Conservation (phyloP, 768 basidiomycete genomes). For the Boletus sp. region DNA sequence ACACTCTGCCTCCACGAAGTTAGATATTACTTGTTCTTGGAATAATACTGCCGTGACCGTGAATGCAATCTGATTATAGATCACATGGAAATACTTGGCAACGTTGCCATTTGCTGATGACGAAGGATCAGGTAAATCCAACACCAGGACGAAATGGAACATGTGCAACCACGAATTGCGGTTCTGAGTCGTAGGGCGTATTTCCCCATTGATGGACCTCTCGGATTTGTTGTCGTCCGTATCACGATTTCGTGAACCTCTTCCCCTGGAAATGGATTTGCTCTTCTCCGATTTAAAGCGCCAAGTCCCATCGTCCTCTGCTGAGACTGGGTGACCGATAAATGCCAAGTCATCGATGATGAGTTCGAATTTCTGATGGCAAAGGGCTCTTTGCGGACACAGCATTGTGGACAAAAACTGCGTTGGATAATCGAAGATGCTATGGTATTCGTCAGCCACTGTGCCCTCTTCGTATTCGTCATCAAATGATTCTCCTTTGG, state of each 20-base stretch:
- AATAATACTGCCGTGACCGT: constrained; percentile 89
- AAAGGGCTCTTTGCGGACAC: constrained; percentile 73
- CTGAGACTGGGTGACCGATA: constrained; percentile 91
- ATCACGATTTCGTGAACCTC: constrained; percentile 49
- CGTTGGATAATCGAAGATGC: constrained; percentile 74
- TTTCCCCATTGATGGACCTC: constrained; percentile 35
- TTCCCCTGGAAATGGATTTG: constrained; percentile 49
- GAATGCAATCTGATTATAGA: constrained; percentile 88
- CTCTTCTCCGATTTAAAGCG: constrained; percentile 62
- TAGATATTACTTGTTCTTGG: constrained; percentile 82
- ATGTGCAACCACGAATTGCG: constrained; percentile 58
- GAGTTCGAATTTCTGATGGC: constrained; percentile 93
- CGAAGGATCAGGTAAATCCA: constrained; percentile 88
- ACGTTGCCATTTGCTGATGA: constrained; percentile 77
- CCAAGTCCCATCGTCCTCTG: constrained; percentile 72
- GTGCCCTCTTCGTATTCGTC: constrained; percentile 34
- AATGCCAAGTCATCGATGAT: constrained; percentile 89
- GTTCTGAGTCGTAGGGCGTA: constrained; percentile 19
- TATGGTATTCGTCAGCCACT: constrained; percentile 53
- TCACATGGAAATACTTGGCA: constrained; percentile 75
- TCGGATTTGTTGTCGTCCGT: constrained; percentile 34
- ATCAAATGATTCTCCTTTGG: constrained; percentile 40
- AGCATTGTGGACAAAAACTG: constrained; percentile 80
- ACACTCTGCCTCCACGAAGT: constrained; percentile 83
- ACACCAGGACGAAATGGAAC: constrained; percentile 83